Conservation (phyloP, 768 basidiomycete species). For the Suillus lakei region DNA sequence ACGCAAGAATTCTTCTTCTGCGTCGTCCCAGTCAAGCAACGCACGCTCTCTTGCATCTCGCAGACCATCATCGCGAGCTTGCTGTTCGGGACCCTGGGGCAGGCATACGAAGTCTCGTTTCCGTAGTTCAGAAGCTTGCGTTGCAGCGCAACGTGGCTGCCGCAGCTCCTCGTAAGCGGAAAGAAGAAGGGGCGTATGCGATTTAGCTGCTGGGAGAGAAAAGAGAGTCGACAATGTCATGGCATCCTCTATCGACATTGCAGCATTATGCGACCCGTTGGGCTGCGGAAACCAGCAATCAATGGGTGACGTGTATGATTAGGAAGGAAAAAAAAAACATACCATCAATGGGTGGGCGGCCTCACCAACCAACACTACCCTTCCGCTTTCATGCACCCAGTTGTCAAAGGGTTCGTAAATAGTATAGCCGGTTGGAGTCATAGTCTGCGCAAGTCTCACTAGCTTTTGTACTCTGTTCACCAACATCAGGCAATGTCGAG, state of each 20-base stretch:
- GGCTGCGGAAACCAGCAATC: slow-evolving; percentile 42
- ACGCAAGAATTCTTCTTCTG: slow-evolving; percentile 43
- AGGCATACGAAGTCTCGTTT: slow-evolving; percentile 48
- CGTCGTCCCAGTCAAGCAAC: slow-evolving; percentile 42
- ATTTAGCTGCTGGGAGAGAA: slow-evolving; percentile 47
- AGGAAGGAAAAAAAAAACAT: slow-evolving; percentile 1
- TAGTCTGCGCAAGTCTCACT: slow-evolving; percentile 17
- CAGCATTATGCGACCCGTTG: slow-evolving; percentile 49
- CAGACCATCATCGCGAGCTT: slow-evolving; percentile 46
- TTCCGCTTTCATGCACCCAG: slow-evolving; percentile 54
- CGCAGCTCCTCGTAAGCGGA: slow-evolving; percentile 62
- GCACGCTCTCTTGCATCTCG: slow-evolving; percentile 29
- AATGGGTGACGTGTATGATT: not conserved
- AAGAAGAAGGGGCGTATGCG: slow-evolving; percentile 54
- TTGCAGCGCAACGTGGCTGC: slow-evolving; percentile 47
- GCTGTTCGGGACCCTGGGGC: slow-evolving; percentile 47
- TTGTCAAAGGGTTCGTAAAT: slow-evolving; percentile 45
- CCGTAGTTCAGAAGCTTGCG: slow-evolving; percentile 46
- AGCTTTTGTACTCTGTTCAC: slow-evolving; percentile 23
- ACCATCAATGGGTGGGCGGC: slow-evolving; percentile 63
- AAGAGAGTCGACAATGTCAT: slow-evolving; percentile 62
- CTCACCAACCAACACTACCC: slow-evolving; percentile 59
- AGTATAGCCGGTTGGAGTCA: slow-evolving; percentile 37
- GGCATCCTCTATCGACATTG: slow-evolving; percentile 62
- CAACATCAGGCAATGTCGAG: not conserved